A percentile compares a stretch with the other conserved stretches of the same genome.
These are phyloP conservation scores for Malus hybrid DNA, from an alignment of 331 rosid species.

Conservation along the genomic window DNA sequence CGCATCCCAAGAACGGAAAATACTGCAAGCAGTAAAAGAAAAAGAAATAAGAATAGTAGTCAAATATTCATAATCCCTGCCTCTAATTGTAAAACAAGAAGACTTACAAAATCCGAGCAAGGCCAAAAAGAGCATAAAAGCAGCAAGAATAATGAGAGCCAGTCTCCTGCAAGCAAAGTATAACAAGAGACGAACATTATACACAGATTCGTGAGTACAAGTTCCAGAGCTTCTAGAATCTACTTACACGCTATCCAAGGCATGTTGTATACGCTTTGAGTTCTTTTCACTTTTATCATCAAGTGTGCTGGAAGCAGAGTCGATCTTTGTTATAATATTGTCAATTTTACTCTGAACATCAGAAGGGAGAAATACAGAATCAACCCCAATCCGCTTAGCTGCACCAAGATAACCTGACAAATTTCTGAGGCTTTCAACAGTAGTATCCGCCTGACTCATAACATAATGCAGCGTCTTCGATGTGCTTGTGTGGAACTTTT, in stretches of 20 bases:
- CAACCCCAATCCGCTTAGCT: constrained; percentile 38
- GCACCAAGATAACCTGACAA: constrained; percentile 38
- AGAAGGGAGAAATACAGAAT: constrained; percentile 31
- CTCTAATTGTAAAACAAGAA: not conserved
- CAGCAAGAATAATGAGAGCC: constrained; percentile 26
- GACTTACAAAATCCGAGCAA: constrained; percentile 58
- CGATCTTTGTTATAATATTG: constrained; percentile 10
- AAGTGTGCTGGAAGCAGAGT: constrained; percentile 23
- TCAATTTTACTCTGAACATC: constrained; percentile 32
- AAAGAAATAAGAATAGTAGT: not conserved
- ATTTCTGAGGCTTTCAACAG: constrained; percentile 24
- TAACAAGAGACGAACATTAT: constrained; percentile 2
- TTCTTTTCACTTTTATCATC: constrained; percentile 11
- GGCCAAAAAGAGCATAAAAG: constrained; percentile 42
- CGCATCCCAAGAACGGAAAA: constrained; percentile 47
- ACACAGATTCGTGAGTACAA: not conserved
- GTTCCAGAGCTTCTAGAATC: not conserved
- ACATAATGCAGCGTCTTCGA: constrained; percentile 12
- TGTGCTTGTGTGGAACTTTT: constrained; percentile 32
- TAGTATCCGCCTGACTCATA: constrained; percentile 19
- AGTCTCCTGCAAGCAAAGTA: constrained; percentile 34
- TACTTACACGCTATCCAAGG: constrained; percentile 33
- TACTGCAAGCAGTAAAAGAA: constrained; percentile 34
- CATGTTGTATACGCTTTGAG: constrained; percentile 10
- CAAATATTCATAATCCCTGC: not conserved